phyloP scores from a whole-genome alignment of 2,329 filamentous ascomycete species.

The Calonectria hawksworthii region DNA sequence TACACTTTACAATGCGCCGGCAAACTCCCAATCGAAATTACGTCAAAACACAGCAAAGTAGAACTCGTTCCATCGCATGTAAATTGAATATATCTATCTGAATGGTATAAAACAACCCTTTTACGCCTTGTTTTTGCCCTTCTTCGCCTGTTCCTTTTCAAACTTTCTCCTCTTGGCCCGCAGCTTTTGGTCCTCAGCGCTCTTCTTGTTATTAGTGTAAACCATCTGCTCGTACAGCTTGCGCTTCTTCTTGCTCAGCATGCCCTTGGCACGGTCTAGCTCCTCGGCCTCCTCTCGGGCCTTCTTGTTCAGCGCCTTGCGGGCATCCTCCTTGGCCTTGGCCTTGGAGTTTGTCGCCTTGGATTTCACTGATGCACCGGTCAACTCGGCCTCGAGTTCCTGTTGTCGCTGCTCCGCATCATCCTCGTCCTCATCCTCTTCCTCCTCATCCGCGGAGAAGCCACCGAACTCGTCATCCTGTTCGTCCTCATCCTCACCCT shows the following conservation, averaged over 20 bases:
- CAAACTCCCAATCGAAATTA: not conserved
- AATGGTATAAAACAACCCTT: constrained; percentile 48
- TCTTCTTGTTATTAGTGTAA: constrained; percentile 94
- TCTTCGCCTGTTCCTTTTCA: constrained; percentile 74
- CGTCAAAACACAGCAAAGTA: constrained; percentile 11
- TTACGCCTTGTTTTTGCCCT: constrained; percentile 55
- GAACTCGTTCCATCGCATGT: constrained; percentile 39
- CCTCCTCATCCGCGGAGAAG: constrained; percentile 62
- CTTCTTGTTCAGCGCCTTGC: constrained; percentile 78
- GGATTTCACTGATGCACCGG: constrained; percentile 73
- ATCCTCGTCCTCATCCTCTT: constrained; percentile 64
- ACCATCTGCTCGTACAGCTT: constrained; percentile 98
- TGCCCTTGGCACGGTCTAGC: constrained; percentile 93
- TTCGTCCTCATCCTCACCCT: constrained; percentile 61
- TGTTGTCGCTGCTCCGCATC: constrained; percentile 83
- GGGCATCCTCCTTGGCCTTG: constrained; percentile 78
- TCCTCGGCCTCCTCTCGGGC: constrained; percentile 86
- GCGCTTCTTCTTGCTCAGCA: constrained; percentile 98
- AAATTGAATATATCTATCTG: constrained; percentile 44
- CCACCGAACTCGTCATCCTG: constrained; percentile 64
- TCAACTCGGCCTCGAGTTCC: constrained; percentile 93
- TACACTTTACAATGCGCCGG: not conserved
- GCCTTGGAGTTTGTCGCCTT: constrained; percentile 63
- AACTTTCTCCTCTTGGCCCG: constrained; percentile 91
- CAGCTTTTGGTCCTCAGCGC: constrained; percentile 88